Evolutionary conservation across 345 rosid genomes (phyloP).

Genomic region (Iberis pinnata): DNA sequence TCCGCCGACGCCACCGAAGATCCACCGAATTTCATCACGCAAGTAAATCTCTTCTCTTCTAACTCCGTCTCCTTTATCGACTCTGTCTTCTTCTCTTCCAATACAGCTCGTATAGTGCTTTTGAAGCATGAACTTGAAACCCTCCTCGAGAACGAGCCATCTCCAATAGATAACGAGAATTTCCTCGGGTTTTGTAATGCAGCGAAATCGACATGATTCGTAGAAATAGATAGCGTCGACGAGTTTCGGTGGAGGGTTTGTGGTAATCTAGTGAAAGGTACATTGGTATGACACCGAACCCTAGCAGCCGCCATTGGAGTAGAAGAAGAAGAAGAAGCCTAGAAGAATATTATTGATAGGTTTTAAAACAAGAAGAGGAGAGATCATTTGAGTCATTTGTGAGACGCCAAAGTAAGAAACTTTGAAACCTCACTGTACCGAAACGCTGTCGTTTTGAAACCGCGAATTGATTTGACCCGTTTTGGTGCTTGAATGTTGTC

Average conservation of each 20-base stretch:
- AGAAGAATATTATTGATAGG: constrained; percentile 9
- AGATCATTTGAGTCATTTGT: constrained; percentile 4
- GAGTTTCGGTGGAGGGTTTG: constrained; percentile 15
- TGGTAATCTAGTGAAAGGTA: constrained; percentile 18
- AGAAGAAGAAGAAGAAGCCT: constrained; percentile 6
- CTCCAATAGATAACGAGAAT: constrained; percentile 22
- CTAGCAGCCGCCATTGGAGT: constrained; percentile 34
- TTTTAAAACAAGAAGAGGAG: not conserved
- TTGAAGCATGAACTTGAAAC: constrained; percentile 12
- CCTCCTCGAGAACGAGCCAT: constrained; percentile 17
- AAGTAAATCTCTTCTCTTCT: constrained; percentile 44
- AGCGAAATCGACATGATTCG: constrained; percentile 20
- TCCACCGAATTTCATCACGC: constrained; percentile 98
- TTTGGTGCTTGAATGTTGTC: constrained; percentile 9
- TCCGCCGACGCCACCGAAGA: constrained; percentile 77
- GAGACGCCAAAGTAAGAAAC: constrained; percentile 22
- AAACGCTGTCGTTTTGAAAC: constrained; percentile 3
- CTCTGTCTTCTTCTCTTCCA: constrained; percentile 29
- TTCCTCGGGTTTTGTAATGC: constrained; percentile 5
- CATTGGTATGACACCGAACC: constrained; percentile 27
- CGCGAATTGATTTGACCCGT: constrained; percentile 1
- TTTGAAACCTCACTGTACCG: constrained; percentile 4
- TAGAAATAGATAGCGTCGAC: constrained; percentile 25
- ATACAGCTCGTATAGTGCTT: constrained; percentile 19
- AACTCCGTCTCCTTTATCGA: constrained; percentile 1